These are phyloP conservation scores for Penicillium sp. DNA, from an alignment of 2,329 filamentous ascomycete species.

Conservation along the genomic window DNA sequence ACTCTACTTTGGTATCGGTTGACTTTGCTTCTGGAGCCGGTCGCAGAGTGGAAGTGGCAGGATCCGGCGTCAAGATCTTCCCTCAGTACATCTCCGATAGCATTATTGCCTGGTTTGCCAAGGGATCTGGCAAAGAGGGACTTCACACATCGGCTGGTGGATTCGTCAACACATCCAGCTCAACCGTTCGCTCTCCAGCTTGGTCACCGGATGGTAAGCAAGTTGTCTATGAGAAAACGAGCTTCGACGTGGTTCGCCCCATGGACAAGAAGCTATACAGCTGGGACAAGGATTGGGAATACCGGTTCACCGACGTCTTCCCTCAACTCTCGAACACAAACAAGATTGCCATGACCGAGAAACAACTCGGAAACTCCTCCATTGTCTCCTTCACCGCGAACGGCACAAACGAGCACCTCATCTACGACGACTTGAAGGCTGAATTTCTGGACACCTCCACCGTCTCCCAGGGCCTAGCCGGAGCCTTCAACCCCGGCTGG, in stretches of 20 bases:
- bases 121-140: conserved; percentile 28
- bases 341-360: conserved; percentile 40
- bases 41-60: conserved; percentile 23
- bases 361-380: conserved; percentile 36
- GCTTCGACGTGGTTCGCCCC: conserved; percentile 30
- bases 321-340: conserved; percentile 25
- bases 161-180: conserved; percentile 17
- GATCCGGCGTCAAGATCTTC: conserved; percentile 34
- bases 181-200: conserved; percentile 23
- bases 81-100: conserved; percentile 34
- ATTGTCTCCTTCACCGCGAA: conserved; percentile 25
- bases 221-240: conserved; percentile 27
- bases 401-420: conserved; percentile 35
- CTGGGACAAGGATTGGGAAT: conserved; percentile 46
- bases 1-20: conserved; percentile 31
- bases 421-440: conserved; percentile 28
- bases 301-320: conserved; percentile 49
- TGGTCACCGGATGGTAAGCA: conserved; percentile 40
- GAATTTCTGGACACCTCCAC: conserved; percentile 17
- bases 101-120: conserved; percentile 27
- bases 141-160: conserved; percentile 27
- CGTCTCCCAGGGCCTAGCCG: conserved; percentile 33
- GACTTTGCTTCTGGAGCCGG: conserved; percentile 44
- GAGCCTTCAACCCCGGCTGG: conserved; percentile 41
- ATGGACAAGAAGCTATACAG: conserved; percentile 40